phyloP scores from a whole-genome alignment of 805 yeast genomes.

The Cyberlindnera petersonii region DNA sequence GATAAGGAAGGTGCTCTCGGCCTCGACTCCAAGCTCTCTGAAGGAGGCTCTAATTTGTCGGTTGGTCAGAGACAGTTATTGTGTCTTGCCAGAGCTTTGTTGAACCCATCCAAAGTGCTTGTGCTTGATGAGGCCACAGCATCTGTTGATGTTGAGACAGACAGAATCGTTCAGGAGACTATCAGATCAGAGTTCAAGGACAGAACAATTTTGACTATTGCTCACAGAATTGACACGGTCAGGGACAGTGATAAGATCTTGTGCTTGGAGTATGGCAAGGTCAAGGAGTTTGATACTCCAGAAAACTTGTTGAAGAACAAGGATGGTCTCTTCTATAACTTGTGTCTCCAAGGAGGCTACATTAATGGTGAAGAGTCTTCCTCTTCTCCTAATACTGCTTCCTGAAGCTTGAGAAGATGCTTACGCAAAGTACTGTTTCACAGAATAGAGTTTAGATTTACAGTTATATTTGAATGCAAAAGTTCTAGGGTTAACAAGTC shows the following conservation, averaged over 20 bases:
- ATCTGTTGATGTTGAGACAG: slow-evolving; percentile 85
- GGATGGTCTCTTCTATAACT: slow-evolving; percentile 64
- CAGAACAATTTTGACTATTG: slow-evolving; percentile 78
- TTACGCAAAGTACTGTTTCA: not conserved
- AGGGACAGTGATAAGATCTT: slow-evolving; percentile 76
- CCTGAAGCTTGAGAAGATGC: not conserved
- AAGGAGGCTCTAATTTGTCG: slow-evolving; percentile 69
- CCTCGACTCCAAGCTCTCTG: slow-evolving; percentile 50
- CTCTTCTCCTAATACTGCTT: not conserved
- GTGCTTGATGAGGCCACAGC: slow-evolving; percentile 87
- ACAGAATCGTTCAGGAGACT: slow-evolving; percentile 70
- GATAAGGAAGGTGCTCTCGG: slow-evolving; percentile 45
- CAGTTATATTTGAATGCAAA: too few species aligned
- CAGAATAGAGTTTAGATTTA: not conserved
- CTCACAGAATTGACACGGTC: slow-evolving; percentile 79
- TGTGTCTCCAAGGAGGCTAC: slow-evolving; percentile 52
- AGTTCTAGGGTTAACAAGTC: too few species aligned
- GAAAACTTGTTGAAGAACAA: slow-evolving; percentile 57
- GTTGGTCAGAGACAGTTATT: slow-evolving; percentile 76
- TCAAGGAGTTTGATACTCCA: slow-evolving; percentile 76
- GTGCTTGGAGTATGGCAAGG: slow-evolving; percentile 70
- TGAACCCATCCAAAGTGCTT: slow-evolving; percentile 58
- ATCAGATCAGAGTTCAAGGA: slow-evolving; percentile 71
- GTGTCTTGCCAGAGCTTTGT: slow-evolving; percentile 77
- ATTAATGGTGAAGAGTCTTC: slow-evolving; percentile 1